Evolutionary conservation across 306 rosid species (phyloP).

Genomic region (Cucumis cinereus): DNA sequence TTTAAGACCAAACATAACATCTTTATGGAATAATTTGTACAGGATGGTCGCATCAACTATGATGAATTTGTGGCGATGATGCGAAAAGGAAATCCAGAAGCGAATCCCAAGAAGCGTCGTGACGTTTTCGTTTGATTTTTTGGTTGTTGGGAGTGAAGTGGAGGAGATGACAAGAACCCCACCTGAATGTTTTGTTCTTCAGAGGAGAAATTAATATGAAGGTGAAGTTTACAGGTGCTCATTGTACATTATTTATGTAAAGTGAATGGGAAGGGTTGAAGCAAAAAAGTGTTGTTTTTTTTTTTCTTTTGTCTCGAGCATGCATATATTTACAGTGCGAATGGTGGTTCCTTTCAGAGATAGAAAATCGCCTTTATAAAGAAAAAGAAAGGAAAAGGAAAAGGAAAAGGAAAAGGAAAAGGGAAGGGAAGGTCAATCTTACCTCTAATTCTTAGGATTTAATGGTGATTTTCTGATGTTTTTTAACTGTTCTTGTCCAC

Average conservation of each 20-base stretch:
- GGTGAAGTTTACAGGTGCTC: neutral
- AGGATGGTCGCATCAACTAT: constrained; percentile 93
- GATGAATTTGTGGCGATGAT: constrained; percentile 95
- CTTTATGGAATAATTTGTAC: neutral
- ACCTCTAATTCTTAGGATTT: constrained; percentile 3
- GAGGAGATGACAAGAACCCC: neutral
- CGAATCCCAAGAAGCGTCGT: constrained; percentile 60
- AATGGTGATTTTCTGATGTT: constrained; percentile 9
- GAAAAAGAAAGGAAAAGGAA: neutral
- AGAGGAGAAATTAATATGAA: neutral
- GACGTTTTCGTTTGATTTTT: constrained; percentile 29
- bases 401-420: neutral
- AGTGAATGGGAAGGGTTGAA: neutral
- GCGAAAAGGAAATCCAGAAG: constrained; percentile 78
- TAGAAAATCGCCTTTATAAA: neutral
- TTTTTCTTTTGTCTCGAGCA: neutral
- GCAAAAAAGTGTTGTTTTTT: too few relatives aligned
- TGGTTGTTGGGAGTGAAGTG: neutral
- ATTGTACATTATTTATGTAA: neutral
- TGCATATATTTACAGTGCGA: neutral
- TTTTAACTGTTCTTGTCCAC: neutral
- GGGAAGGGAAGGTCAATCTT: neutral
- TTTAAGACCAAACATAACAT: neutral
- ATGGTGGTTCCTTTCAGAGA: neutral
- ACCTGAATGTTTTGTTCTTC: neutral